Base-by-base conservation (phyloP, 176 grass and related monocot species). In the Carex myosuroides region DNA sequence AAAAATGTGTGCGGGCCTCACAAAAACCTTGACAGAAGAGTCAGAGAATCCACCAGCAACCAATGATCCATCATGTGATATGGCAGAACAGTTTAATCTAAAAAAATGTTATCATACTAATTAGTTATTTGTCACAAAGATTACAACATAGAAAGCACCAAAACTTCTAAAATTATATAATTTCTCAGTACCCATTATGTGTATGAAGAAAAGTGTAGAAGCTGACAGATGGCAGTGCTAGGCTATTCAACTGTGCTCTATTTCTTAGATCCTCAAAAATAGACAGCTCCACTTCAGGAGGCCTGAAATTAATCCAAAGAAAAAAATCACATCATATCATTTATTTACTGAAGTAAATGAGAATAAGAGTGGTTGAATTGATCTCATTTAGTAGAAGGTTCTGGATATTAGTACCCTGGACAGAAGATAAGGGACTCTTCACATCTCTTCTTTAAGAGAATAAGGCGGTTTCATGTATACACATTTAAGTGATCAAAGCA, bases 11-110 rank as follows among this genome's bases (percentile, higher is more conserved):
- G 55, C 14, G 46, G 10, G 39, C 66, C 22, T 44, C 44, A 79
- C 90, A 64, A 55, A 39, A 77, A 93, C 95, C 95, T 95, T 98
- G 60, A 98, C 73, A 62, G 95, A 98, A n/a, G 95, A 98, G 81
- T 98, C 95, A 85, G 95, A 98, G 82, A 98, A 98, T 44, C 95
- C 95, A 91, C 95, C 95, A 80, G 87, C 95, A 80, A 98, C 95
- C 80, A 95, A 83, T 2, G 95, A 98, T 55, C 95, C 95, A 85
- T 98, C 95, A 18, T 98, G 88, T 66, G 92, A 98, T 74, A 98
- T 95, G 1, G 95, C 81, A 22, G 95, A 95, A 90, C 92, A 98
- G 81, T 98, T 98, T 85, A 98, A 93, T 84, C 95, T 98, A 79
- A 79, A 32, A 39, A 84, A 39, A 73, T 13, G 59, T 80, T 21